A percentile compares a stretch with the other conserved stretches of the same genome.
Evolutionary conservation across 1,139 yeast genomes (phyloP).

Genomic region (Geotrichum restrictum): DNA sequence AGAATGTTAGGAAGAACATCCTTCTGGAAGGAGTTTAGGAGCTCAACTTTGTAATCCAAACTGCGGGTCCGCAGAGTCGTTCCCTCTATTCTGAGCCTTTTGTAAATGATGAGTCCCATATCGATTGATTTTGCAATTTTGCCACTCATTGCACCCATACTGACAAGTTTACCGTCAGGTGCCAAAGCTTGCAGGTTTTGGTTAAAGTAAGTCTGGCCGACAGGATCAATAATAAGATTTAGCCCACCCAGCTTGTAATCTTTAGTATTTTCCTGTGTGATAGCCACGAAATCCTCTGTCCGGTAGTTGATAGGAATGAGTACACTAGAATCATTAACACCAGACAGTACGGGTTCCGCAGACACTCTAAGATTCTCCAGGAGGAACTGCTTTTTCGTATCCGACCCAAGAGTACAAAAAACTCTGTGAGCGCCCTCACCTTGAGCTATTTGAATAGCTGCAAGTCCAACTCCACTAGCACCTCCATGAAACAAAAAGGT

Average conservation of each 20-base stretch:
- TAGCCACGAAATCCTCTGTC: conserved; percentile 29
- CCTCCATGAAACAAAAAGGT: conserved; percentile 38
- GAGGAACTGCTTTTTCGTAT: conserved; percentile 30
- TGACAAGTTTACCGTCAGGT: conserved; percentile 34
- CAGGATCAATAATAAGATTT: conserved; percentile 39
- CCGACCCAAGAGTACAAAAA: conserved; percentile 37
- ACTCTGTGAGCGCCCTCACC: conserved; percentile 36
- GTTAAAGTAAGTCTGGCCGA: conserved; percentile 33
- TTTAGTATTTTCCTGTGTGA: conserved; percentile 24
- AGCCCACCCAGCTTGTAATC: conserved; percentile 26
- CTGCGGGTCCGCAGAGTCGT: conserved; percentile 35
- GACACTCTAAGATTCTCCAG: conserved; percentile 17
- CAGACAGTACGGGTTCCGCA: conserved; percentile 21
- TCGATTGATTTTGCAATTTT: conserved; percentile 26
- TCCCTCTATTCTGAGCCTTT: conserved; percentile 34
- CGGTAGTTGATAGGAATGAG: conserved; percentile 36
- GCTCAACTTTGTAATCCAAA: conserved; percentile 30
- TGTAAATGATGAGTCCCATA: conserved; percentile 29
- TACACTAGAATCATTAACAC: conserved; percentile 21
- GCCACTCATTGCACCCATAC: conserved; percentile 35
- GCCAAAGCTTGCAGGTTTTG: conserved; percentile 29
- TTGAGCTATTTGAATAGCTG: conserved; percentile 40
- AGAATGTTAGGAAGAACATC: conserved; percentile 31
- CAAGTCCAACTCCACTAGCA: conserved; percentile 39
- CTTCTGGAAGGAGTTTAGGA: conserved; percentile 30